Percentiles rank a stretch among this genome's conserved stretches.
Conservation (phyloP, 176 grass and related monocot genomes). For the Metroxylon sagu region DNA sequence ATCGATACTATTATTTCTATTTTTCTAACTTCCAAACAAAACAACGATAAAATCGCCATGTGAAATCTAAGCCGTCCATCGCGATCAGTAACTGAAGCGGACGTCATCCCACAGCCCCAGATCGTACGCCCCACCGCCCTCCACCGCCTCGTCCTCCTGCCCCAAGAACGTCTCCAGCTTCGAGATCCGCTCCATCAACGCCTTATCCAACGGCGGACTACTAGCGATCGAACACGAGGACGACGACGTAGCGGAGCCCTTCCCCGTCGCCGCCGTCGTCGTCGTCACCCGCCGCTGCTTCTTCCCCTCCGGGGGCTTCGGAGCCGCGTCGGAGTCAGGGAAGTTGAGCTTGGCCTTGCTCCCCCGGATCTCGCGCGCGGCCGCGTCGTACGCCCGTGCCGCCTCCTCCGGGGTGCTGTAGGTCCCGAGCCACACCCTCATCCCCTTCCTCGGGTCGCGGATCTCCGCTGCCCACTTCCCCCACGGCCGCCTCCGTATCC, state of each 20-base stretch:
- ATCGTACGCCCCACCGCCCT: background rate
- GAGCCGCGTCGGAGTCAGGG: conserved; percentile 7
- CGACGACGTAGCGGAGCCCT: background rate
- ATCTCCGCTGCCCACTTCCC: conserved; percentile 94
- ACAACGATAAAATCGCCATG: no score
- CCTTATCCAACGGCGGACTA: background rate
- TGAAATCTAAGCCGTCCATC: no score
- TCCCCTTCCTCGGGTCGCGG: conserved; percentile 71
- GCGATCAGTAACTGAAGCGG: background rate
- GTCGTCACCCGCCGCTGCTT: conserved; percentile 7
- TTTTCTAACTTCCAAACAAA: no score
- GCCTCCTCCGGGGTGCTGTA: conserved; percentile 70
- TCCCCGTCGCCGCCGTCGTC: conserved; percentile 7
- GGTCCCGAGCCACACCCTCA: conserved; percentile 80
- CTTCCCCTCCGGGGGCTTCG: no score
- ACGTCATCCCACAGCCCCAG: background rate
- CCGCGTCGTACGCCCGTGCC: conserved; percentile 63
- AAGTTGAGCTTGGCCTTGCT: conserved; percentile 76
- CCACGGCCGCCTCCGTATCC: conserved; percentile 65
- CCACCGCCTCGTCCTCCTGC: conserved; percentile 4
- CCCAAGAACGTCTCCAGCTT: conserved; percentile 4
- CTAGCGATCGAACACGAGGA: no score
- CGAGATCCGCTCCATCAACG: conserved; percentile 7
- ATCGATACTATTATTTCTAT: no score
- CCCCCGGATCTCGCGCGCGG: conserved; percentile 59